A percentile compares a stretch with the other conserved stretches of the same genome.
Evolutionary conservation across 2,329 filamentous ascomycete genomes (phyloP).

Genomic region (Phialemonium atrogriseum): DNA sequence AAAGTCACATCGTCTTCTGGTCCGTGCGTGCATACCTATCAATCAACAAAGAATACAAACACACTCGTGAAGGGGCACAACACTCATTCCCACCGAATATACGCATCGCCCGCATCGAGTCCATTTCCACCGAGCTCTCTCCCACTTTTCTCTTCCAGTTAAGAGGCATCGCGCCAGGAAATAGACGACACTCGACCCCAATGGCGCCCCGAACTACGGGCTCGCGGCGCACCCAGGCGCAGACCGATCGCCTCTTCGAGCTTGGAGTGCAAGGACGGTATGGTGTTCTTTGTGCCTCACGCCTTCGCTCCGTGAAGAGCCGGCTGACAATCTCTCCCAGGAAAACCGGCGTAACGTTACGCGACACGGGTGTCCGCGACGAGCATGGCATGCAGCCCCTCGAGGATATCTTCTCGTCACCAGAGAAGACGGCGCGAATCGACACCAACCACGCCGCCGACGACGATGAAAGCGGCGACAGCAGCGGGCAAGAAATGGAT

Average conservation of each 20-base stretch:
- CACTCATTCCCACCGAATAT: too few species aligned
- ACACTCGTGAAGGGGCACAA: too few species aligned
- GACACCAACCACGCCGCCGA: constrained; percentile 18
- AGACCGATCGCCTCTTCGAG: constrained; percentile 39
- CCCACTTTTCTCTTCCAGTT: too few species aligned
- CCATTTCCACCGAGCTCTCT: too few species aligned
- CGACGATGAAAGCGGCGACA: constrained; percentile 20
- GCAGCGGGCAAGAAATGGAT: constrained; percentile 42
- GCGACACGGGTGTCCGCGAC: constrained; percentile 73
- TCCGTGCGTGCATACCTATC: too few species aligned
- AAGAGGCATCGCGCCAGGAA: too few species aligned
- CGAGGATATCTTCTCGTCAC: constrained; percentile 83
- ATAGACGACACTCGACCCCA: too few species aligned
- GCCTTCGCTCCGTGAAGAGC: background rate
- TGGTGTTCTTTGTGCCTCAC: background rate
- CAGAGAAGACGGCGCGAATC: constrained; percentile 42
- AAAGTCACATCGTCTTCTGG: too few species aligned
- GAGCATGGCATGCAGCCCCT: constrained; percentile 88
- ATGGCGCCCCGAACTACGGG: constrained; percentile 30
- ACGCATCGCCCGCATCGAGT: too few species aligned
- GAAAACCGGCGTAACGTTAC: constrained; percentile 80
- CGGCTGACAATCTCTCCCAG: constrained; percentile 38
- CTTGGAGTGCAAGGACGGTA: constrained; percentile 43
- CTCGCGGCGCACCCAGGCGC: constrained; percentile 28
- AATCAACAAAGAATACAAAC: too few species aligned